Base-by-base conservation (phyloP, 1,284 basidiomycete species). In the Violaceomyces palustris region DNA sequence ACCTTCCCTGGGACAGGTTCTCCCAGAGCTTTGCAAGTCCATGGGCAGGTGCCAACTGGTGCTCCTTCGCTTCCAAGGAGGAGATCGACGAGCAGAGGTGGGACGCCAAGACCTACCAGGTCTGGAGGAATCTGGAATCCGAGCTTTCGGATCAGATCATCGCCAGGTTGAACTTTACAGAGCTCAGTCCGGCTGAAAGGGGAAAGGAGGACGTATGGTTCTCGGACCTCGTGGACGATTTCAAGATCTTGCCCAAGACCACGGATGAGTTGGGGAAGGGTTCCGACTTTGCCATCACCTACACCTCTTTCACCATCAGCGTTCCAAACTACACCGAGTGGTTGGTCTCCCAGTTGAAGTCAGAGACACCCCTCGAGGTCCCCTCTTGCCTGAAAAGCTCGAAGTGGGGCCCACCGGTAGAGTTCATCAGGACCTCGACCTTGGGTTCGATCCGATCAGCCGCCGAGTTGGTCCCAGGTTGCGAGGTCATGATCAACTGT, bases 31-130 rank as follows among this genome's bases (percentile, higher is more conserved):
- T 84, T 71, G 80, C 84, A 0, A 80, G 78, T 47, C 84, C 85
- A 0, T 86, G 85, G 80, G 84, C 84, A 28, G 83, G 83, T 17
- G 83, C 82, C 27, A 82, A 83, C 68, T 85, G 82, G 82, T 79
- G 79, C 14, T 81, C 83, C 4, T 79, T 79, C 78, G 35, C 77
- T 73, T 41, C 77, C 78, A 53, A 36, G 42, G 57, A 27, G 64
- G 50, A 53, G 24, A 46, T 41, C 14, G 21, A 40, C 2, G 33
- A 44, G 1, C 51, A 52, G 15, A 43, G 50, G 7, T 44, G 59
- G 1, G 64, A 67, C 30, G 46, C 41, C 8, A 32, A 43, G 35
- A 65, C 62, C 2, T 67, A 58, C 39, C 33, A 32, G 3, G 49
- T 43, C n/a, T 67, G 61, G 53, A 35, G 41, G 5, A 14, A 47